These are phyloP conservation scores for Mycosphaerella arachidis DNA, from an alignment of 2,329 filamentous ascomycete genomes.

Conservation along the genomic window DNA sequence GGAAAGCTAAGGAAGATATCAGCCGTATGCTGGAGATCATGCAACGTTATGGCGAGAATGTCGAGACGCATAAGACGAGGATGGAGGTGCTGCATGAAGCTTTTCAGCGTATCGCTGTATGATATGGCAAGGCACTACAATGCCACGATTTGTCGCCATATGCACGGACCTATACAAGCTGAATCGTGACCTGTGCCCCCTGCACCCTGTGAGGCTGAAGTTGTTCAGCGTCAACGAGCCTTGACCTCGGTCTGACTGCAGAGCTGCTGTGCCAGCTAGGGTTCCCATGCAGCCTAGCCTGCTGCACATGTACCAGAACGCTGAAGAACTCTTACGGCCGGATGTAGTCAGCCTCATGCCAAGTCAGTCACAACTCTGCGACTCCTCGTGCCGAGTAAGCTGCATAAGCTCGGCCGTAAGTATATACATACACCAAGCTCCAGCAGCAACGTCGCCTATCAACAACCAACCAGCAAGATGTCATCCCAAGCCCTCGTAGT, in stretches of 20 bases:
- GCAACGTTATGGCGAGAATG: slow-evolving; percentile 40
- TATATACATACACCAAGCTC: background rate
- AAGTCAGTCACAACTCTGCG: too few species aligned
- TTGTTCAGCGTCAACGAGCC: background rate
- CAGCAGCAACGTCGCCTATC: background rate
- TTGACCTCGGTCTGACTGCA: background rate
- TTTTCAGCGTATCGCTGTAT: slow-evolving; percentile 33
- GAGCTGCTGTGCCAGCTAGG: background rate
- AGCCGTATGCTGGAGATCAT: slow-evolving; percentile 44
- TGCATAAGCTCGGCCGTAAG: background rate
- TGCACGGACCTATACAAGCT: background rate
- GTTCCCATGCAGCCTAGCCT: background rate
- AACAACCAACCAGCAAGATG: background rate
- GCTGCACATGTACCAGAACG: too few species aligned
- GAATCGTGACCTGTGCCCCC: background rate
- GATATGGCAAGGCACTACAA: background rate
- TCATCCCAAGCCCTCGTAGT: background rate
- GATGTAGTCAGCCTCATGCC: too few species aligned
- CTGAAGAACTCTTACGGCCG: too few species aligned
- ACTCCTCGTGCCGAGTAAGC: too few species aligned
- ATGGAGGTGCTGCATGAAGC: slow-evolving; percentile 45
- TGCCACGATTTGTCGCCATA: background rate
- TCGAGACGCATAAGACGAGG: slow-evolving; percentile 47
- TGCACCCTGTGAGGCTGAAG: background rate
- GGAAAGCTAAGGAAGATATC: slow-evolving; percentile 41